These are phyloP conservation scores for Globisporangium acanthophoron DNA, from an alignment of 352 stramenopile genomes.

Conservation along the genomic window DNA sequence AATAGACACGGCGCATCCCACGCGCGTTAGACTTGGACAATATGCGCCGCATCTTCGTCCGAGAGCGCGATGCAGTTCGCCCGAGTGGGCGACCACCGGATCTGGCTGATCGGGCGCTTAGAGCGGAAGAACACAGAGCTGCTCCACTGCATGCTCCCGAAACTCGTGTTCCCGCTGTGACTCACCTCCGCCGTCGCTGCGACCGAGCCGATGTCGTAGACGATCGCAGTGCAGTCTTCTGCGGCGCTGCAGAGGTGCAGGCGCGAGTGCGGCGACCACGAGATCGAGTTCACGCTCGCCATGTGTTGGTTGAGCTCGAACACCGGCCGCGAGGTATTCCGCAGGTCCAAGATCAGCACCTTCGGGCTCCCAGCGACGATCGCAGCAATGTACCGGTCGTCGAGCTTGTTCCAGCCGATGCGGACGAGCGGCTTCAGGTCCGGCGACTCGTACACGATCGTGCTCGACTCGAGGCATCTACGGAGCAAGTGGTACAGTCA, in stretches of 20 bases:
- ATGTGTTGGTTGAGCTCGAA: slow-evolving; percentile 91
- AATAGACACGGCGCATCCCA: neutral
- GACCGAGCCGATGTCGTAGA: slow-evolving; percentile 89
- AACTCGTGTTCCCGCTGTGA: slow-evolving; percentile 15
- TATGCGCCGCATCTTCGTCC: slow-evolving; percentile 94
- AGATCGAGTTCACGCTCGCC: slow-evolving; percentile 93
- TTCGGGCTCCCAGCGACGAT: slow-evolving; percentile 90
- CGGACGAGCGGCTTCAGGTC: slow-evolving; percentile 89
- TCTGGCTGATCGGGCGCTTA: slow-evolving; percentile 71
- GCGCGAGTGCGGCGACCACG: slow-evolving; percentile 92
- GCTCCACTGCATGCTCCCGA: slow-evolving; percentile 23
- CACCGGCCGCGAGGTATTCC: slow-evolving; percentile 87
- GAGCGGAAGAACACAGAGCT: slow-evolving; percentile 59
- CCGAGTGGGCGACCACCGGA: slow-evolving; percentile 90
- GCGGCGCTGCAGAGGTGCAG: slow-evolving; percentile 94
- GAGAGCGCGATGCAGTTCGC: slow-evolving; percentile 95
- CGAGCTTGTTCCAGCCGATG: slow-evolving; percentile 96
- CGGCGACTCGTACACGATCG: slow-evolving; percentile 95
- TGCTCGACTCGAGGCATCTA: slow-evolving; percentile 87
- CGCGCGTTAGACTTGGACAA: slow-evolving; percentile 73
- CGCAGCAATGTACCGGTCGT: slow-evolving; percentile 96
- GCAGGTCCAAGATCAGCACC: slow-evolving; percentile 95
- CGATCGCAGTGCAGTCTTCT: slow-evolving; percentile 94
- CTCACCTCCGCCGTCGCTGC: slow-evolving; percentile 14
- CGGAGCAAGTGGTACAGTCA: neutral